Base-by-base conservation (phyloP, 768 basidiomycete genomes). In the Pulveroboletus sp. region DNA sequence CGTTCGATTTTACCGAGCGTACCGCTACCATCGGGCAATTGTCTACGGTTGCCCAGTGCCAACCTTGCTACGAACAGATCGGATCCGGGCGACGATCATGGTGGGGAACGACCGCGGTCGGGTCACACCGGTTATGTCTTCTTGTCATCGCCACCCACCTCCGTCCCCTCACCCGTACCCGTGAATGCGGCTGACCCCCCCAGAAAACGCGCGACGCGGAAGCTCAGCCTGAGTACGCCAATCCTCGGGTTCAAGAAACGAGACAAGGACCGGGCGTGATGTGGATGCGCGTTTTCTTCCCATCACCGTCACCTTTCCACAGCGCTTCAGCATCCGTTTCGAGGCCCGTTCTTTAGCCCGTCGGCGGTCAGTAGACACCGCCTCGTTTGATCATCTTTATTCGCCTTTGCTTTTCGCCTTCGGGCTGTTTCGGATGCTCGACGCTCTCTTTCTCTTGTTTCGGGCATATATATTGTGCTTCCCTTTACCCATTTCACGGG, bases 171-270 rank as follows among this genome's bases (percentile, higher is more conserved):
- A 11, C 50, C 52, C 2, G 42, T 59, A 14, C 53, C 56, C 9
- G 61, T 47, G 47, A 63, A 60, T 34, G 53, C 46, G 20, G 49
- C 59, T 17, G 57, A 47, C 36, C 49, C 60, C 12, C 58, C 59
- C n/a, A 53, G 69, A 49, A 78, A 70, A 27, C 46, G 46, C 35
- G 71, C 79, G 51, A 76, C 71, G 59, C 73, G 85, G 47, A 89
- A 89, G 70, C 66, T 89, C 67, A 89, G 87, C 63, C 63, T 89
- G 49, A 76, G 76, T 20, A 74, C 78, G 43, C 80, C 82, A 42
- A 79, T 81, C 56, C 69, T 78, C 2, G 72, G 70, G 42, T 78
- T 87, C 54, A 61, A 78, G 74, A 70, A 76, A 74, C 64, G 77
- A 63, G 78, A 82, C 46, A 81, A 69, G 63, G 63, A 71, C 29